phyloP scores from a whole-genome alignment of 2,329 filamentous ascomycete species.

The Phialophora chinensis region DNA sequence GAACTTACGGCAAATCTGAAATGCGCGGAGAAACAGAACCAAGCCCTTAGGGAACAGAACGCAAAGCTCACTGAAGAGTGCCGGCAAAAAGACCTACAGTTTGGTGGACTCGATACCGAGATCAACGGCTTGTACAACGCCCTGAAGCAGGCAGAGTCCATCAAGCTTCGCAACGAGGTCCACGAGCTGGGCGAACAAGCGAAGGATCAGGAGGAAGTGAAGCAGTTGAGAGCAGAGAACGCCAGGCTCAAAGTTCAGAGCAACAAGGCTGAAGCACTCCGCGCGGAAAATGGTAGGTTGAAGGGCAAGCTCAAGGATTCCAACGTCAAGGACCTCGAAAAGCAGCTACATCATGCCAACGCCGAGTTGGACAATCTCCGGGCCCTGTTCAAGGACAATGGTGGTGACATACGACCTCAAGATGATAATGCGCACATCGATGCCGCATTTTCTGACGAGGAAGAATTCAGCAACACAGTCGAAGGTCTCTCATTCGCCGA shows the following conservation, averaged over 20 bases:
- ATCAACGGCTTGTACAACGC: not conserved
- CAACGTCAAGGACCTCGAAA: constrained; percentile 4
- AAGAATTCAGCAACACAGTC: not conserved
- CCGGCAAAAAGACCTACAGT: not conserved
- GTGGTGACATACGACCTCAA: not conserved
- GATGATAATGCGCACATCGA: not conserved
- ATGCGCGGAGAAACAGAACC: not conserved
- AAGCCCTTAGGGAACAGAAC: not conserved
- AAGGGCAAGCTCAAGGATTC: not conserved
- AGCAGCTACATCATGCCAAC: not conserved
- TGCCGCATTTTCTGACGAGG: not conserved
- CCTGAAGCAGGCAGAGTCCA: not conserved
- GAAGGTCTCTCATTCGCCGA: not conserved
- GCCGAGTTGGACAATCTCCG: not conserved
- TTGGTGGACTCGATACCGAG: not conserved
- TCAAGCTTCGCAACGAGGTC: not conserved
- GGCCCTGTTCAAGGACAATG: not conserved
- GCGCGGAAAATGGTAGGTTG: not conserved
- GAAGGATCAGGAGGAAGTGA: constrained; percentile 5
- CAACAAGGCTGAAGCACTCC: not conserved
- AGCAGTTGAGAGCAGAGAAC: not conserved
- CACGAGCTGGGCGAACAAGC: not conserved
- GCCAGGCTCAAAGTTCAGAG: not conserved
- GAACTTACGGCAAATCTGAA: not conserved
- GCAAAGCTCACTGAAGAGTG: not conserved